phyloP scores from a whole-genome alignment of 345 rosid species.

The Hibiscus mutabilis region DNA sequence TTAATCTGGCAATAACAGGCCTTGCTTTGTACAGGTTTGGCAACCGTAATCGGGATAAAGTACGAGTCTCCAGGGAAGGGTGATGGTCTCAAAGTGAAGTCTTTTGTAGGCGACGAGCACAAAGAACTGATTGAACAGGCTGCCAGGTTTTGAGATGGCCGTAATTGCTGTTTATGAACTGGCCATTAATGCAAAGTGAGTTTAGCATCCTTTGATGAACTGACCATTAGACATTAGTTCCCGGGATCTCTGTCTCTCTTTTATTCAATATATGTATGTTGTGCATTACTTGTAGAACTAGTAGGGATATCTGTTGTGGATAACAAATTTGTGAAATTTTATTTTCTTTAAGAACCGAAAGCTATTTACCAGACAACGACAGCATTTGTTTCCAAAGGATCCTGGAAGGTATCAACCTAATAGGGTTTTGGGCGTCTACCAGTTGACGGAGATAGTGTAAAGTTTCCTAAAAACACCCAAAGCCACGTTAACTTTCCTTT shows the following conservation, averaged over 20 bases:
- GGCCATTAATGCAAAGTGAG: not conserved
- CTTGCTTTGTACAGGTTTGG: constrained; percentile 42
- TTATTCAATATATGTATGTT: not conserved
- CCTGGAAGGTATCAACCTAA: too few species aligned
- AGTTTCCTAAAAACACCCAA: too few species aligned
- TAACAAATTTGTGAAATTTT: not conserved
- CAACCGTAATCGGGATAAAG: constrained; percentile 79
- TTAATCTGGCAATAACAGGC: not conserved
- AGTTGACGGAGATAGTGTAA: too few species aligned
- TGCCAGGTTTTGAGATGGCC: constrained; percentile 18
- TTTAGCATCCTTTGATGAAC: not conserved
- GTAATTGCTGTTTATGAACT: not conserved
- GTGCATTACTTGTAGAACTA: not conserved
- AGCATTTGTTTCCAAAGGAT: too few species aligned
- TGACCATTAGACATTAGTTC: not conserved
- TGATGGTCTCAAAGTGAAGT: constrained; percentile 55
- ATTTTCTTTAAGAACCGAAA: not conserved
- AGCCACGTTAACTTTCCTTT: too few species aligned
- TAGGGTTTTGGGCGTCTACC: too few species aligned
- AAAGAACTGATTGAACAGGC: constrained; percentile 51
- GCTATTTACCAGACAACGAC: not conserved
- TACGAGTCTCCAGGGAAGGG: constrained; percentile 46
- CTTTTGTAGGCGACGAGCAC: constrained; percentile 64
- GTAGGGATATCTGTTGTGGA: not conserved
- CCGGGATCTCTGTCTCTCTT: not conserved